Conservation (phyloP, 1,139 yeast genomes). For the Yamadazyma buinensis region DNA sequence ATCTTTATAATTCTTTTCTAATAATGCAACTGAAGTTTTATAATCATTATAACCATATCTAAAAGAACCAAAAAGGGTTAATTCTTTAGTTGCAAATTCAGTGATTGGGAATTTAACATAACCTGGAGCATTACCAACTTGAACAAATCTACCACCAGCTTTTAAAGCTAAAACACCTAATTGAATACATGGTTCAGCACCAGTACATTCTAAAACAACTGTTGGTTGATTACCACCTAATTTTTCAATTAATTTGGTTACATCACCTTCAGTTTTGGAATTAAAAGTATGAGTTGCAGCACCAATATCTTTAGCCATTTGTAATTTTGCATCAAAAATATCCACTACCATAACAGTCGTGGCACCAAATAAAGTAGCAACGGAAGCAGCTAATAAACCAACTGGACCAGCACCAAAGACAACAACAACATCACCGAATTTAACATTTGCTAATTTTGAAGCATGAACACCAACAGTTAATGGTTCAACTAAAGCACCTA, state of each 20-base stretch:
- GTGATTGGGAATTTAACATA: conserved; percentile 71
- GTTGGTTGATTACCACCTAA: conserved; percentile 46
- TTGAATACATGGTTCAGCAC: conserved; percentile 65
- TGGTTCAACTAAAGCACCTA: conserved; percentile 90
- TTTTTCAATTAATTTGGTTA: conserved; percentile 28
- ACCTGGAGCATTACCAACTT: conserved; percentile 74
- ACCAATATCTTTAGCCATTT: conserved; percentile 54
- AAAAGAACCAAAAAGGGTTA: conserved; percentile 70
- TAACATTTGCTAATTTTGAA: conserved; percentile 61
- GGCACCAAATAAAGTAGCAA: conserved; percentile 83
- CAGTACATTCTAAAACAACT: conserved; percentile 65
- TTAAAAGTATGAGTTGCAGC: conserved; percentile 60
- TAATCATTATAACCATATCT: conserved; percentile 82
- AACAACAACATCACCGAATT: conserved; percentile 69
- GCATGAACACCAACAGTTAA: conserved; percentile 85
- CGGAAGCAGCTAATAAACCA: conserved; percentile 75
- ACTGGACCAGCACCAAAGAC: conserved; percentile 95
- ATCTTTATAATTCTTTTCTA: conserved; percentile 55
- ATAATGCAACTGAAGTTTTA: conserved; percentile 64
- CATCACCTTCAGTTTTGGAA: conserved; percentile 42
- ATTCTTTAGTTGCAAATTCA: conserved; percentile 65
- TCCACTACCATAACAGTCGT: conserved; percentile 64
- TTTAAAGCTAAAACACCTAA: conserved; percentile 57
- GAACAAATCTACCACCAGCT: conserved; percentile 66
- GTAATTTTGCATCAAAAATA: conserved; percentile 54